These are phyloP conservation scores for Candida morakotiae DNA, from an alignment of 805 yeast genomes.

Conservation along the genomic window DNA sequence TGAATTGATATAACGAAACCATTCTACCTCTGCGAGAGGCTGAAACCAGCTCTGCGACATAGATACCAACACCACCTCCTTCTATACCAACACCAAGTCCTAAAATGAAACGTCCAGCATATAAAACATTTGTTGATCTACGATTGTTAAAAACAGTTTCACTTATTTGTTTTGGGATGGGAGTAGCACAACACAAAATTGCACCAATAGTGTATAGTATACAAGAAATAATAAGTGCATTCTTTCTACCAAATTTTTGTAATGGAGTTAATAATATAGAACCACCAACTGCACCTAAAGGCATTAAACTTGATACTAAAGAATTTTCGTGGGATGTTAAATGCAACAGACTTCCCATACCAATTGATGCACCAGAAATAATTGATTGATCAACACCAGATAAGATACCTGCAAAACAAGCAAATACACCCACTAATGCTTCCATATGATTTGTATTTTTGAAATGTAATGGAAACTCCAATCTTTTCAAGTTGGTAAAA, in stretches of 20 bases:
- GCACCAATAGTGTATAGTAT: conserved; percentile 60
- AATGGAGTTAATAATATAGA: conserved; percentile 57
- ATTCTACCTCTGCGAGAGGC: conserved; percentile 54
- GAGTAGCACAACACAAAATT: conserved; percentile 47
- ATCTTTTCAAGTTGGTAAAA: conserved; percentile 31
- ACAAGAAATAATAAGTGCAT: conserved; percentile 53
- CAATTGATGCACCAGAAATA: conserved; percentile 59
- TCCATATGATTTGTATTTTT: conserved; percentile 44
- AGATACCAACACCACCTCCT: conserved; percentile 61
- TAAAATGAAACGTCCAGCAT: conserved; percentile 50
- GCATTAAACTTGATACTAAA: conserved; percentile 56
- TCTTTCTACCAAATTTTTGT: conserved; percentile 54
- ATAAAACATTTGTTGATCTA: conserved; percentile 26
- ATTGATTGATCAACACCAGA: conserved; percentile 68
- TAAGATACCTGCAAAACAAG: conserved; percentile 60
- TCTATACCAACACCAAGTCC: conserved; percentile 67
- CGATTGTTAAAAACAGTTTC: conserved; percentile 2
- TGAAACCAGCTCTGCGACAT: conserved; percentile 59
- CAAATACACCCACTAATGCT: conserved; percentile 49
- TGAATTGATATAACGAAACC: conserved; percentile 61
- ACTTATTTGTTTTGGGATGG: conserved; percentile 4
- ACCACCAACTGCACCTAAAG: conserved; percentile 67
- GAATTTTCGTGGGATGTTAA: conserved; percentile 44
- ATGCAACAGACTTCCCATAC: conserved; percentile 40
- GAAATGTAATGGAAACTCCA: conserved; percentile 40